Percentiles rank a stretch among this genome's conserved stretches.
These are phyloP conservation scores for Draba incana DNA, from an alignment of 345 rosid genomes.

Conservation along the genomic window DNA sequence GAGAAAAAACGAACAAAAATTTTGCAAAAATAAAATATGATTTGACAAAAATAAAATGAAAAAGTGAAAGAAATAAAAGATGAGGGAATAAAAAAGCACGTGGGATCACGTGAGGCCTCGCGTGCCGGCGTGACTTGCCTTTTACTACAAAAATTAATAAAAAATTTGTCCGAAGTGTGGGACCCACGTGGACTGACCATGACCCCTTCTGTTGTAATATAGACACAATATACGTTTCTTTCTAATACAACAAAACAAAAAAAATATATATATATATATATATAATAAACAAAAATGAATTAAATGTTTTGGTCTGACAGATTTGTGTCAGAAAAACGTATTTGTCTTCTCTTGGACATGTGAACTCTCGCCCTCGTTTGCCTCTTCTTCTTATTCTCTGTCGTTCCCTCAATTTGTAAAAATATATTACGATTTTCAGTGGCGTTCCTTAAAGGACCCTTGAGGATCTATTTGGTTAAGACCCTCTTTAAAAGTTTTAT, in stretches of 20 bases:
- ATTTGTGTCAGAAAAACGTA: slow-evolving; percentile 48
- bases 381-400: slow-evolving; percentile 41
- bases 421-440: slow-evolving; percentile 18
- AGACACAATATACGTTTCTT: slow-evolving; percentile 35
- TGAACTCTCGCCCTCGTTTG: slow-evolving; percentile 39
- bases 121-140: slow-evolving; percentile 68
- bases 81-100: slow-evolving; percentile 51
- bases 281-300: not conserved
- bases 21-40: slow-evolving; percentile 1
- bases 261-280: not conserved
- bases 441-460: too few relatives aligned
- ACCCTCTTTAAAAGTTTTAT: too few relatives aligned
- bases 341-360: slow-evolving; percentile 51
- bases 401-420: slow-evolving; percentile 3
- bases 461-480: too few relatives aligned
- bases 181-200: slow-evolving; percentile 48
- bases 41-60: not conserved
- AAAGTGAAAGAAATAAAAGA: not conserved
- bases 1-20: not conserved
- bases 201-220: slow-evolving; percentile 21
- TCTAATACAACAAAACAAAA: slow-evolving; percentile 25
- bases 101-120: slow-evolving; percentile 61
- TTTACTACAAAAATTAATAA: slow-evolving; percentile 41
- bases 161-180: slow-evolving; percentile 25
- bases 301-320: slow-evolving; percentile 22